phyloP scores from a whole-genome alignment of 2,329 filamentous ascomycete species.

The Arthroderma uncinatum region DNA sequence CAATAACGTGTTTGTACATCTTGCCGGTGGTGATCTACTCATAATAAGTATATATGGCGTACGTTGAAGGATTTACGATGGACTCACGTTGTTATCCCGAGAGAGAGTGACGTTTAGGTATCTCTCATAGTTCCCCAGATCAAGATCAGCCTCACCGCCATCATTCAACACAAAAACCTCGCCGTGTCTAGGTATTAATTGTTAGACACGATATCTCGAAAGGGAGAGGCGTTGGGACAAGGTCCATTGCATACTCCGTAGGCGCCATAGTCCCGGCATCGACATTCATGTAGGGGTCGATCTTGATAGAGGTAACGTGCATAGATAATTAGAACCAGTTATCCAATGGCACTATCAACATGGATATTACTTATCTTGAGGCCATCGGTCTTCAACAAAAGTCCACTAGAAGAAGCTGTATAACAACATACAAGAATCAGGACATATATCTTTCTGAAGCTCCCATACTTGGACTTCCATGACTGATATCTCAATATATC shows the following conservation, averaged over 20 bases:
- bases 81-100: constrained; percentile 60
- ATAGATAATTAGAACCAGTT: constrained; percentile 20
- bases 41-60: not conserved
- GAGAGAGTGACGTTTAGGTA: constrained; percentile 75
- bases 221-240: not conserved
- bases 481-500: constrained; percentile 11
- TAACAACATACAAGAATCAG: constrained; percentile 11
- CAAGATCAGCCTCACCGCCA: constrained; percentile 65
- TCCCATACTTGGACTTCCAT: constrained; percentile 19
- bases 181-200: constrained; percentile 50
- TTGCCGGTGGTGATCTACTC: constrained; percentile 77
- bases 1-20: constrained; percentile 82
- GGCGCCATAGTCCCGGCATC: constrained; percentile 64
- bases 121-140: constrained; percentile 65
- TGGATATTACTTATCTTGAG: constrained; percentile 52
- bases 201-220: not conserved
- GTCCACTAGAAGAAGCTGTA: constrained; percentile 56
- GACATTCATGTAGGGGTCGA: constrained; percentile 65
- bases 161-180: constrained; percentile 83
- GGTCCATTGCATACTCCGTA: constrained; percentile 40
- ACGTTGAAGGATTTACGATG: not conserved
- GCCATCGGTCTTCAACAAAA: constrained; percentile 69
- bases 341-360: constrained; percentile 1
- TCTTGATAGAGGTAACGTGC: constrained; percentile 56
- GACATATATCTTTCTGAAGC: constrained; percentile 18